A percentile compares a stretch with the other conserved stretches of the same genome.
Conservation (phyloP, 495 filamentous ascomycete genomes). For the Jackrogersella multiformis region DNA sequence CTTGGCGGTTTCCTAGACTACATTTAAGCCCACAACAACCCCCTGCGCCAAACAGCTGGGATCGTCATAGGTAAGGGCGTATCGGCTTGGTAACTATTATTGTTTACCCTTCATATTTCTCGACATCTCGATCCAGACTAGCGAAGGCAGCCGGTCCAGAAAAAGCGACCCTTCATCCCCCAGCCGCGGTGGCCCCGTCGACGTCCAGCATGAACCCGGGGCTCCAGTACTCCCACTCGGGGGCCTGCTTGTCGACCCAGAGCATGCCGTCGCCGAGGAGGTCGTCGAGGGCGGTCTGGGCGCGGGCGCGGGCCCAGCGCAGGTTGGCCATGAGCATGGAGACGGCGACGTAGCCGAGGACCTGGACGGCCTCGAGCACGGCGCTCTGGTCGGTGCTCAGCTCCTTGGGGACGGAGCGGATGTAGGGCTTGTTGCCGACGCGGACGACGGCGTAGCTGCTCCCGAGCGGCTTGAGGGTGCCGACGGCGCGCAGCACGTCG, state of each 20-base stretch:
- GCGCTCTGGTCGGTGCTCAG: constrained; percentile 93
- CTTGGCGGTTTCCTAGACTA: neutral
- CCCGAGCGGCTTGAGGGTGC: constrained; percentile 85
- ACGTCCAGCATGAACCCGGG: constrained; percentile 69
- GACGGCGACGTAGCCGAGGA: constrained; percentile 87
- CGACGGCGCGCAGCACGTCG: constrained; percentile 89
- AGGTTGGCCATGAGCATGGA: constrained; percentile 95
- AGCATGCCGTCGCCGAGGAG: constrained; percentile 89
- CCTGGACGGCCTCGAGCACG: constrained; percentile 85
- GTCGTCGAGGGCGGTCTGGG: constrained; percentile 89
- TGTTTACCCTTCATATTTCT: neutral
- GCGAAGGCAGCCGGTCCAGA: neutral
- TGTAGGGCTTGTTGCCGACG: constrained; percentile 85
- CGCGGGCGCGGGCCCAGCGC: constrained; percentile 82
- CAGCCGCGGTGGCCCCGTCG: constrained; percentile 6
- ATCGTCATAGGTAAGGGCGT: neutral
- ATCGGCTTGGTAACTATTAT: neutral
- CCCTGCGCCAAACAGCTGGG: neutral
- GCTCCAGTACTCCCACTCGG: constrained; percentile 96
- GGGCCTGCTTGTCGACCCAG: constrained; percentile 89
- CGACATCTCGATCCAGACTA: neutral
- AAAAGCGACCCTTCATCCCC: constrained; percentile 17
- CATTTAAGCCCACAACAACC: neutral
- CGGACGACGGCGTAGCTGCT: constrained; percentile 83
- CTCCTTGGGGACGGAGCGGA: constrained; percentile 94